Percentiles rank a stretch among this genome's conserved stretches.
Conservation (phyloP, 768 basidiomycete genomes). For the Rhizopogon salebrosus region DNA sequence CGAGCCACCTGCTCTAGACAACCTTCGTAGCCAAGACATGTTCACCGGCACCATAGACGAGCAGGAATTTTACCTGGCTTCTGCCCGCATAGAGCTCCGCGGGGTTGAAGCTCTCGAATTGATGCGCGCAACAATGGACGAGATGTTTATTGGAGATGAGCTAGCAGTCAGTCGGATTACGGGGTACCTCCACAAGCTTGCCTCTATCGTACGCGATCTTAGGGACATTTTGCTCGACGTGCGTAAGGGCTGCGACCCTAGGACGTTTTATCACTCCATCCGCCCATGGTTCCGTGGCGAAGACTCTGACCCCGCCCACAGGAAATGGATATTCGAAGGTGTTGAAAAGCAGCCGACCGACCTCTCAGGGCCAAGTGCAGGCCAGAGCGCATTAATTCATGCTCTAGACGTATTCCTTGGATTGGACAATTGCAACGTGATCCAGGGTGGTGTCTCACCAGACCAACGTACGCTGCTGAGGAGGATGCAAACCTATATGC, state of each 20-base stretch:
- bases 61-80: constrained; percentile 82
- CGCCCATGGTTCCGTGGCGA: constrained; percentile 81
- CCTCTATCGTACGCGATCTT: constrained; percentile 60
- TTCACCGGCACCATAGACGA: constrained; percentile 83
- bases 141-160: constrained; percentile 73
- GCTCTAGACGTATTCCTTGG: constrained; percentile 70
- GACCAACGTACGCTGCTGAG: constrained; percentile 45
- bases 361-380: constrained; percentile 76
- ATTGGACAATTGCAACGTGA: constrained; percentile 42
- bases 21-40: constrained; percentile 58
- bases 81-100: constrained; percentile 79
- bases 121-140: constrained; percentile 85
- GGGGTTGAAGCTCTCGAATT: constrained; percentile 82
- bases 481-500: constrained; percentile 82
- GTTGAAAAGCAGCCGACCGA: constrained; percentile 47
- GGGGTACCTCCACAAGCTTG: constrained; percentile 59
- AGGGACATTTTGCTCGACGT: constrained; percentile 56
- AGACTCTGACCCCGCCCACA: constrained; percentile 41
- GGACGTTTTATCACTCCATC: constrained; percentile 64
- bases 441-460: constrained; percentile 4
- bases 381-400: constrained; percentile 76
- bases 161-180: constrained; percentile 60
- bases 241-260: constrained; percentile 66
- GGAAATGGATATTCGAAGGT: constrained; percentile 59
- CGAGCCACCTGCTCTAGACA: constrained; percentile 37